Conservation (phyloP, 345 rosid species). For the Lepidium aucheri region DNA sequence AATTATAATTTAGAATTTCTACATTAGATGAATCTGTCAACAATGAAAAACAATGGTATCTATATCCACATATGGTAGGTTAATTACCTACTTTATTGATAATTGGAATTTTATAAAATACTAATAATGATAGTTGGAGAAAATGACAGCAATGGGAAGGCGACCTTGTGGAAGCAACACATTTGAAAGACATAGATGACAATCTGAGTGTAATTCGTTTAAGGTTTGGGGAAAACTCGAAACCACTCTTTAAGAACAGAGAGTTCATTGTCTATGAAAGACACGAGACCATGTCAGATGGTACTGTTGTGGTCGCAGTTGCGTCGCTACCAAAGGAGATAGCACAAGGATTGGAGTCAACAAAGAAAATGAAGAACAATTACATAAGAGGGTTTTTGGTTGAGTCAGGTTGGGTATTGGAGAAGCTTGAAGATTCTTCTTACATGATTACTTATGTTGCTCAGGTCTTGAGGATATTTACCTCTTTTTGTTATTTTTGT, state of each 20-base stretch:
- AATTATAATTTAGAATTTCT: not conserved
- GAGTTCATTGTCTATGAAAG: conserved; percentile 78
- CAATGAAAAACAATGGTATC: no score
- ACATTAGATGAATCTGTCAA: not conserved
- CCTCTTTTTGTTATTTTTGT: not conserved
- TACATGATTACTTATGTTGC: conserved; percentile 72
- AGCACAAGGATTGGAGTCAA: conserved; percentile 64
- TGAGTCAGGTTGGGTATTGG: conserved; percentile 89
- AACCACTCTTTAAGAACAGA: conserved; percentile 64
- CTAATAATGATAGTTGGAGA: not conserved
- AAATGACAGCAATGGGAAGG: conserved; percentile 77
- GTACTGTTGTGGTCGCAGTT: conserved; percentile 69
- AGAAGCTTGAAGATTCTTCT: conserved; percentile 61
- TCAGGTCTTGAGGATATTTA: conserved; percentile 36
- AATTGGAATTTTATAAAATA: not conserved
- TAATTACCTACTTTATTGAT: not conserved
- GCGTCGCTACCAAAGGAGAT: conserved; percentile 77
- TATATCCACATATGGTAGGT: no score
- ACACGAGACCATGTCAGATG: conserved; percentile 82
- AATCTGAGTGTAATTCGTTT: conserved; percentile 62
- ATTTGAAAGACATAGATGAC: conserved; percentile 60
- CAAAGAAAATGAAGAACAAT: conserved; percentile 42
- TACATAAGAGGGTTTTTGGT: conserved; percentile 55
- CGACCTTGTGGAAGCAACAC: conserved; percentile 63
- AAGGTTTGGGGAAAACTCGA: conserved; percentile 62